A percentile compares a stretch with the other conserved stretches of the same genome.
Evolutionary conservation across 805 yeast species (phyloP).

Genomic region (Lipomyces sp.): DNA sequence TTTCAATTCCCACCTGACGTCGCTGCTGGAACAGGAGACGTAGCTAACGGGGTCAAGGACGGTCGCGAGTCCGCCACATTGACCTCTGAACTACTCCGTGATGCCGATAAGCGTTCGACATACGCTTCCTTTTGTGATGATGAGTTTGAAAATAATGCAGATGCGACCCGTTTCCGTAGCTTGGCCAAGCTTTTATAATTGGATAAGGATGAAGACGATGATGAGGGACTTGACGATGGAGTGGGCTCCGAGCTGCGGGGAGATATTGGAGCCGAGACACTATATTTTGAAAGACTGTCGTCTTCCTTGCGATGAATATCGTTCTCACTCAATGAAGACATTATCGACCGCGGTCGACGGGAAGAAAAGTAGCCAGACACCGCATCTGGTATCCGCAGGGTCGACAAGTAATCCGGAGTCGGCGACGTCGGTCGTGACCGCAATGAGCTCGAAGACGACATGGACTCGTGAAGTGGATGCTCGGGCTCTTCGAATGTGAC

Average conservation of each 20-base stretch:
- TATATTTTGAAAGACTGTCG: slow-evolving; percentile 1
- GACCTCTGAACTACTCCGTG: slow-evolving; percentile 25
- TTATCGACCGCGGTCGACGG: slow-evolving; percentile 30
- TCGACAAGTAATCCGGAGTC: slow-evolving; percentile 8
- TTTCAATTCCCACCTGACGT: not conserved
- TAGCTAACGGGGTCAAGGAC: slow-evolving; percentile 19
- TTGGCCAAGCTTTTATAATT: slow-evolving; percentile 19
- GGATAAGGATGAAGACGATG: slow-evolving; percentile 28
- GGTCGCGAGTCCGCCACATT: slow-evolving; percentile 6
- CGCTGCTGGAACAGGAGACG: slow-evolving; percentile 12
- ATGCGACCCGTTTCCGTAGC: slow-evolving; percentile 21
- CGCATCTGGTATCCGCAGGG: slow-evolving; percentile 7
- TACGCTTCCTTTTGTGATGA: slow-evolving; percentile 11
- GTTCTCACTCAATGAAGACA: slow-evolving; percentile 31
- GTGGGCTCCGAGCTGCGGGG: slow-evolving; percentile 11
- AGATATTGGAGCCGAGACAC: slow-evolving; percentile 23
- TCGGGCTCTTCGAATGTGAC: slow-evolving; percentile 37
- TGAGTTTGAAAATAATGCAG: slow-evolving; percentile 20
- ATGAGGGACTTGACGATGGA: slow-evolving; percentile 31
- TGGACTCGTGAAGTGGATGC: slow-evolving; percentile 32
- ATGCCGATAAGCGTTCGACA: slow-evolving; percentile 10
- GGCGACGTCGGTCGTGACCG: slow-evolving; percentile 24
- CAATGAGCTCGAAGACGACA: slow-evolving; percentile 16
- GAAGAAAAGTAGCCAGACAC: not conserved
- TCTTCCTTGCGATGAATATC: slow-evolving; percentile 15